Percentiles rank a stretch among this genome's conserved stretches.
These are phyloP conservation scores for Rhynchosporium agropyri DNA, from an alignment of 2,329 filamentous ascomycete species.

Conservation along the genomic window DNA sequence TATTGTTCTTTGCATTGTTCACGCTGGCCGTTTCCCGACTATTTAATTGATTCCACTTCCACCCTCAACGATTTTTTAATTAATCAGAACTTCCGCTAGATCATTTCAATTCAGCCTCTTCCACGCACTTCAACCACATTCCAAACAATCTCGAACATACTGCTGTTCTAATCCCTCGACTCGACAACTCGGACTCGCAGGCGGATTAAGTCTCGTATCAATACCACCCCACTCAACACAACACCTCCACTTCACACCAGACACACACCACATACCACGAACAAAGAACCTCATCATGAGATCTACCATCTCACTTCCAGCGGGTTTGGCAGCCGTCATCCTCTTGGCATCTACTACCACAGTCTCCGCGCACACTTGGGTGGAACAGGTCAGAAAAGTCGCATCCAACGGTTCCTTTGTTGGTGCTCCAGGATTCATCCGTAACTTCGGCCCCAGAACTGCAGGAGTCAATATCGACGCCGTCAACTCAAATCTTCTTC, in stretches of 20 bases:
- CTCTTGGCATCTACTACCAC: slow-evolving; percentile 29
- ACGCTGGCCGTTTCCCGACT: slow-evolving; percentile 31
- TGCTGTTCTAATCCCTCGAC: background rate
- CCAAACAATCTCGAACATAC: slow-evolving; percentile 7
- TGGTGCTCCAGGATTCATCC: slow-evolving; percentile 72
- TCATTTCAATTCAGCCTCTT: slow-evolving; percentile 14
- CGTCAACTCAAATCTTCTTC: slow-evolving; percentile 65
- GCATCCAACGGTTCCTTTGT: slow-evolving; percentile 73
- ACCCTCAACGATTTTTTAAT: slow-evolving; percentile 3
- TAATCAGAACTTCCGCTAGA: slow-evolving; percentile 11
- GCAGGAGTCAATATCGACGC: slow-evolving; percentile 62
- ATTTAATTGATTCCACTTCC: slow-evolving; percentile 14
- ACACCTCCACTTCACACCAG: background rate
- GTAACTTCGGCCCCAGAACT: slow-evolving; percentile 65
- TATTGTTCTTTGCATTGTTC: slow-evolving; percentile 30
- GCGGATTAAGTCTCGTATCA: slow-evolving; percentile 10
- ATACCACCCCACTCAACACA: background rate
- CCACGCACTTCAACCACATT: slow-evolving; percentile 13
- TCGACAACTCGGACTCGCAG: slow-evolving; percentile 17
- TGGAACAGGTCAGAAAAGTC: slow-evolving; percentile 75
- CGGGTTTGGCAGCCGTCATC: slow-evolving; percentile 25
- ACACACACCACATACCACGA: background rate
- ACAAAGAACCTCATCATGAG: slow-evolving; percentile 21
- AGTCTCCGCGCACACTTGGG: slow-evolving; percentile 73
- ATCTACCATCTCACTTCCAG: slow-evolving; percentile 17